Evolutionary conservation across 805 yeast species (phyloP), one percentile per base, ranked within the genome.

Genomic region (Wickerhamomyces chambardii): DNA sequence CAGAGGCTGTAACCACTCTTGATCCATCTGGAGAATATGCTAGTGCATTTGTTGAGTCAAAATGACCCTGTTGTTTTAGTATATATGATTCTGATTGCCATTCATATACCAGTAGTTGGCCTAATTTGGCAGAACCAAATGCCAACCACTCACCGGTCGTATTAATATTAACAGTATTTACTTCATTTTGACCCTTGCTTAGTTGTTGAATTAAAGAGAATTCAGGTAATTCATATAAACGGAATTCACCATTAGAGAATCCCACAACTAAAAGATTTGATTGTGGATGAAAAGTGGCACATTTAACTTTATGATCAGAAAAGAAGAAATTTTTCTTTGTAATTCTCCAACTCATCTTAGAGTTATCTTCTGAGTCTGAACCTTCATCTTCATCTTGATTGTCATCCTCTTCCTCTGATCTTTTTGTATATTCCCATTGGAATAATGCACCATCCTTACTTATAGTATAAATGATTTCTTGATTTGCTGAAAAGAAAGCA

Each of bases 21-120:
- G 95, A 73, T 1, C 97, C 98, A 63, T 92, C 98, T 0, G 97
- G 96, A 1, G 97, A 85, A 50, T 92, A 92, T 25, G 82, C 75
- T 31, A 92, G 54, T 14, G 86, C 69, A 51, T 86, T 90, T 56
- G 87, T 74, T 0, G 95, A 68, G 56, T 92, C 98, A 52, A 84
- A 90, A 59, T 92, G 98, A 17, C 97, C 97, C 59, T 92, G 98
- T 55, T 92, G 98, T 54, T 90, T 89, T 44, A 92, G 65, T 32
- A 92, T 82, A 53, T 90, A 92, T 0, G 96, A 84, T 56, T 92
- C 98, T 5, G 95, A 84, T 62, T 92, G 96, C 98, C 98, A 92
- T 66, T 92, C 98, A 66, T 95, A 92, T 1, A 92, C 98, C 38
- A 92, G 62, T 39, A 92, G 63, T 60, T 92, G 98, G n/a, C 98